Conservation (phyloP, 768 basidiomycete species). For the Kwoniella botswanensis region DNA sequence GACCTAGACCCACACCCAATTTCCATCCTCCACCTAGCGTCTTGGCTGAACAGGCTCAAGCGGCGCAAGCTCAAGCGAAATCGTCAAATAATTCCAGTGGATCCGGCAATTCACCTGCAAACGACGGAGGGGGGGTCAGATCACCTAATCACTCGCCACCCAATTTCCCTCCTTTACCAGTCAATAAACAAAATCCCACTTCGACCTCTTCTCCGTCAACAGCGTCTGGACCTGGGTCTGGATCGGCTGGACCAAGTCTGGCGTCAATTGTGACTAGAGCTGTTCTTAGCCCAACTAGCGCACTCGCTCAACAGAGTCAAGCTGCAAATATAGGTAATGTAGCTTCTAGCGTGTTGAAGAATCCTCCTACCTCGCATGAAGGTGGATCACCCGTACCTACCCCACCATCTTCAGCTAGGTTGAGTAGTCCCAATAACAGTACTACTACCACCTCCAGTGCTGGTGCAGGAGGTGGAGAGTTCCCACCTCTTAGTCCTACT, state of each 20-base stretch:
- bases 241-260: slow-evolving; percentile 46
- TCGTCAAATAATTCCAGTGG: slow-evolving; percentile 19
- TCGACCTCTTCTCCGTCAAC: background rate
- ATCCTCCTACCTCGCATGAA: slow-evolving; percentile 3
- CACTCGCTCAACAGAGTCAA: slow-evolving; percentile 31
- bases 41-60: slow-evolving; percentile 35
- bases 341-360: slow-evolving; percentile 13
- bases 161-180: slow-evolving; percentile 55
- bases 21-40: slow-evolving; percentile 52
- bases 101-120: slow-evolving; percentile 19
- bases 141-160: slow-evolving; percentile 30
- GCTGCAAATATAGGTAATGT: slow-evolving; percentile 10
- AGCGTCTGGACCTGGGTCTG: background rate
- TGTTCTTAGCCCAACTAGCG: slow-evolving; percentile 48
- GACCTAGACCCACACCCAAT: slow-evolving; percentile 44
- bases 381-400: background rate
- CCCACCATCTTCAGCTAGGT: slow-evolving; percentile 3
- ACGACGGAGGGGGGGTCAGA: background rate
- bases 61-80: slow-evolving; percentile 6
- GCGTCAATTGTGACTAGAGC: slow-evolving; percentile 57
- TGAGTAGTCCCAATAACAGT: background rate
- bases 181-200: slow-evolving; percentile 7
- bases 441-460: background rate
- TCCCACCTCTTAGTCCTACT: slow-evolving; percentile 19
- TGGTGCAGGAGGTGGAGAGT: background rate